Base-by-base conservation (phyloP, 176 grass and related monocot genomes). In the Thinopyrum elongatum region DNA sequence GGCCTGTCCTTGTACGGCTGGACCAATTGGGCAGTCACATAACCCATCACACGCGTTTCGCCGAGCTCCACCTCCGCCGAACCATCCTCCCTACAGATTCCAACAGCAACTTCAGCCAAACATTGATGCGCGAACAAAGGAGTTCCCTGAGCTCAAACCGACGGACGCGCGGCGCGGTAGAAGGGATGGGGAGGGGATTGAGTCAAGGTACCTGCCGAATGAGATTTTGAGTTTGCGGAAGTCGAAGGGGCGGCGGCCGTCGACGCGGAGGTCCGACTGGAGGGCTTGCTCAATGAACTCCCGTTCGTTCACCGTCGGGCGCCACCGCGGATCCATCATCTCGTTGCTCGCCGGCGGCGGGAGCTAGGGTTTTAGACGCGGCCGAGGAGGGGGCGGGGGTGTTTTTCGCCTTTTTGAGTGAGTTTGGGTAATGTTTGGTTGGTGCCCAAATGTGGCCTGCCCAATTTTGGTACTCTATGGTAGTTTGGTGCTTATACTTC, bases 1-100 rank as follows among this genome's bases (percentile, higher is more conserved):
- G 97, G 92, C 77, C 92, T 94, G 55, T 99, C 97, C 86, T 87
- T 87, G 89, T 94, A 99, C 5, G 97, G 97, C 83, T 84, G 97
- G 79, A 99, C 77, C 72, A 99, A 82, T 70, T 99, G 94, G 25
- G 90, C 89, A 8, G 92, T 99, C 61, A 90, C 94, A 81, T 93
- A 94, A 28, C 84, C 88, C 90, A 99, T 91, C 49, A 99, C 94
- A 71, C 89, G 92, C 46, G 97, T 98, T 83, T 99, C 92, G 14
- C 94, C 97, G 25, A 99, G 94, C 85, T 92, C 92, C 67, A 99
- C 94, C 85, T 96, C 92, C 10, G 92, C 87, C 16, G 90, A 93
- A 23, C 97, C 97, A 63, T 99, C 92, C 89, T 99, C 92, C 70
- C 97, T 99, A 76, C 23, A 72, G 14, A 64, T 29, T 23, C 25